Conservation (phyloP, 805 yeast genomes). For the Metschnikowia hibisci region DNA sequence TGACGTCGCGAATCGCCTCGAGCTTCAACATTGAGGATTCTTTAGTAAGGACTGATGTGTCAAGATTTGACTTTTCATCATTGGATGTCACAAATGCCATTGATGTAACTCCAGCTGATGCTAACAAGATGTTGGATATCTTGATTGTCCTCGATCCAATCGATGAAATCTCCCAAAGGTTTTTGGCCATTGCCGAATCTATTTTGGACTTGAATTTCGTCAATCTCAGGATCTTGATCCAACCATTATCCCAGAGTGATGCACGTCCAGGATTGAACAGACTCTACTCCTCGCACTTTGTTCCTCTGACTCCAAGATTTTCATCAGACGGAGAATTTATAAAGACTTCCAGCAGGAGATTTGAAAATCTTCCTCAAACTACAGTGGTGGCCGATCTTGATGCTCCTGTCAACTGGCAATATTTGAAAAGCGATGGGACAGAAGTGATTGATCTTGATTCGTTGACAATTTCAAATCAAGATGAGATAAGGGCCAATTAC, state of each 20-base stretch:
- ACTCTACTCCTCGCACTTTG: slow-evolving; percentile 50
- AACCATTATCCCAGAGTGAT: slow-evolving; percentile 46
- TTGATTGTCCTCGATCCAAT: slow-evolving; percentile 68
- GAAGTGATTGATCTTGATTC: slow-evolving; percentile 56
- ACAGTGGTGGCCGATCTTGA: slow-evolving; percentile 40
- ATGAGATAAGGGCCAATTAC: slow-evolving; percentile 34
- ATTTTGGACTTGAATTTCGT: slow-evolving; percentile 47
- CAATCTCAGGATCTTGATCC: slow-evolving; percentile 49
- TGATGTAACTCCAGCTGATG: slow-evolving; percentile 18
- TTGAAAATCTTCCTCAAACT: slow-evolving; percentile 31
- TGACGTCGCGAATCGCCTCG: slow-evolving; percentile 41
- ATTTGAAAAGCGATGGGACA: slow-evolving; percentile 44
- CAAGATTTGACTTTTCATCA: slow-evolving; percentile 45
- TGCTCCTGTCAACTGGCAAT: slow-evolving; percentile 67
- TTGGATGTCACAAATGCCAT: slow-evolving; percentile 27
- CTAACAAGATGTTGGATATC: slow-evolving; percentile 47
- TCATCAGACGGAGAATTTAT: slow-evolving; percentile 20
- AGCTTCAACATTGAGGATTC: slow-evolving; percentile 43
- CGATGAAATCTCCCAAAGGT: slow-evolving; percentile 62
- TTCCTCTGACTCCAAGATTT: slow-evolving; percentile 30
- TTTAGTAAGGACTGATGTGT: slow-evolving; percentile 37
- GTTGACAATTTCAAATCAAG: slow-evolving; percentile 36
- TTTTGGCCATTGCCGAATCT: slow-evolving; percentile 43
- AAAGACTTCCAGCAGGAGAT: neutral
- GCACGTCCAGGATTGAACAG: slow-evolving; percentile 50